Conservation (phyloP, 495 filamentous ascomycete genomes). For the Xylaria intraflava region DNA sequence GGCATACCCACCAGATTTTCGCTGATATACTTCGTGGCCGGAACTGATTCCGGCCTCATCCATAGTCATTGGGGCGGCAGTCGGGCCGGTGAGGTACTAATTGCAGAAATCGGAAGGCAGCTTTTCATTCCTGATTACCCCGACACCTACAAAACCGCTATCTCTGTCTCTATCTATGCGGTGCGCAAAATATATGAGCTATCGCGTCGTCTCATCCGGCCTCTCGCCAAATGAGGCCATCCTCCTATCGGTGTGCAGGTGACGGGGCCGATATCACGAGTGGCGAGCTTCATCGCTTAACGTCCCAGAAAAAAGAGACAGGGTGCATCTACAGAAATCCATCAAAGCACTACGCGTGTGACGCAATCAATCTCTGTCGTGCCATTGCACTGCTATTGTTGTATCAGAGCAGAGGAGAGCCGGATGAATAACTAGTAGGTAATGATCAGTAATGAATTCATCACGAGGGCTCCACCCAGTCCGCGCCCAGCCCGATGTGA, state of each 20-base stretch:
- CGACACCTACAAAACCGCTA: not conserved
- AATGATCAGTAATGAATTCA: conserved; percentile 7
- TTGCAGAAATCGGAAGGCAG: not conserved
- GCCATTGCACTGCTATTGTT: not conserved
- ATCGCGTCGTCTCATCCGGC: not conserved
- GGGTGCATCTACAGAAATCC: too few relatives aligned
- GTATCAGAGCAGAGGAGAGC: not conserved
- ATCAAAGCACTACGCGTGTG: not conserved
- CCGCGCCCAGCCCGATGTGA: conserved; percentile 14
- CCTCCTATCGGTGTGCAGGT: not conserved
- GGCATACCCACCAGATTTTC: conserved; percentile 1
- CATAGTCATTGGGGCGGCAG: not conserved
- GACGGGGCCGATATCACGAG: not conserved
- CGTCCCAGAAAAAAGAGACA: not conserved
- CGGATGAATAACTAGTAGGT: conserved; percentile 4
- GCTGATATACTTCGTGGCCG: conserved; percentile 29
- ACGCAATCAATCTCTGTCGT: not conserved
- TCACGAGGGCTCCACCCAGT: conserved; percentile 6
- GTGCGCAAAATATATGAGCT: not conserved
- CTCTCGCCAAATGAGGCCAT: not conserved
- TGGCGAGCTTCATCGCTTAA: not conserved
- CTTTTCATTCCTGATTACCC: not conserved
- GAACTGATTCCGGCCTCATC: conserved; percentile 28
- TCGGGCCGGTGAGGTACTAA: conserved; percentile 4
- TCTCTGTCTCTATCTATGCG: not conserved